These are phyloP conservation scores for Tylopilus sp. DNA, from an alignment of 1,284 basidiomycete species.

Conservation along the genomic window DNA sequence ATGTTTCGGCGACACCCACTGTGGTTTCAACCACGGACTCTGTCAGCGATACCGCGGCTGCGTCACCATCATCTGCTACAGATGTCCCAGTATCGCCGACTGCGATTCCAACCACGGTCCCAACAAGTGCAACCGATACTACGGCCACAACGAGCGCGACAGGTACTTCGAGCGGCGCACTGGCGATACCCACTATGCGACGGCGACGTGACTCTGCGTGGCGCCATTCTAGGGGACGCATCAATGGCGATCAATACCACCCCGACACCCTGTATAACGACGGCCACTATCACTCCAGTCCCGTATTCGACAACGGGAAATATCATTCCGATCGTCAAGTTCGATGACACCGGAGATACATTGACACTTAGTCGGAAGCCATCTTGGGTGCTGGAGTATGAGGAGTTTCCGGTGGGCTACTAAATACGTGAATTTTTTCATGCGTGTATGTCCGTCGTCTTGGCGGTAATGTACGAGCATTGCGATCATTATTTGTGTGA, in stretches of 20 bases:
- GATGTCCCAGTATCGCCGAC: too few species aligned
- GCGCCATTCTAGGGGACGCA: background rate
- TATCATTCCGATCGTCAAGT: constrained; percentile 8
- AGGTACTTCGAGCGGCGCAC: background rate
- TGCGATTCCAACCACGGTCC: background rate
- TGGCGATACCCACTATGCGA: constrained; percentile 6
- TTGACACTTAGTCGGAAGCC: too few species aligned
- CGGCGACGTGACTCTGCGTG: constrained; percentile 7
- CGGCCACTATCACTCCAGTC: constrained; percentile 16
- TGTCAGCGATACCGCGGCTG: background rate
- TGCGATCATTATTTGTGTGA: too few species aligned
- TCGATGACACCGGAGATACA: constrained; percentile 5
- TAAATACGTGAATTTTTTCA: too few species aligned
- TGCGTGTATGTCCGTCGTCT: too few species aligned
- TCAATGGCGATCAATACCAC: background rate
- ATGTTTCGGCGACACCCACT: too few species aligned
- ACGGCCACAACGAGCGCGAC: background rate
- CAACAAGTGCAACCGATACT: background rate
- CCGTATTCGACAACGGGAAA: constrained; percentile 12
- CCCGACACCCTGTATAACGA: constrained; percentile 9
- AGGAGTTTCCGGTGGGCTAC: too few species aligned
- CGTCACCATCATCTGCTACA: too few species aligned
- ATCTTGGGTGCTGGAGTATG: too few species aligned
- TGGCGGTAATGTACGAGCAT: too few species aligned
- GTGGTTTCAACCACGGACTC: too few species aligned